Evolutionary conservation across 345 rosid species (phyloP).

Genomic region (Salix caprea): DNA sequence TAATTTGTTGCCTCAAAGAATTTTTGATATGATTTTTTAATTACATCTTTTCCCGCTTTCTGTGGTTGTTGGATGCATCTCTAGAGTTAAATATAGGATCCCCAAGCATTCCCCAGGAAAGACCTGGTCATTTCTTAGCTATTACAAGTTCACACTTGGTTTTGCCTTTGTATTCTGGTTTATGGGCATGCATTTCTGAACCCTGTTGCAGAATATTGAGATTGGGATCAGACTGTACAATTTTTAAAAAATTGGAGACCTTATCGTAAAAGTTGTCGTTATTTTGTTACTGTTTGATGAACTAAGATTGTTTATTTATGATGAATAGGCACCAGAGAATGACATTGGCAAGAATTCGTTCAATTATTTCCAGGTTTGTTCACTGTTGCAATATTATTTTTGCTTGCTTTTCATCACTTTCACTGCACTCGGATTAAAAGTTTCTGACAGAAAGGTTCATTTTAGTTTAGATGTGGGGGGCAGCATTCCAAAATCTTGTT

Average conservation of each 20-base stretch:
- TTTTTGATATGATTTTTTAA: background rate
- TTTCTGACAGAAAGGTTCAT: background rate
- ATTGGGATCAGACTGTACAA: background rate
- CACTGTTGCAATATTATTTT: background rate
- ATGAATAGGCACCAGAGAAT: constrained; percentile 67
- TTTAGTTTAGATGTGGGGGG: background rate
- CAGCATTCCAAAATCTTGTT: too few species aligned
- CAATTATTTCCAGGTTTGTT: constrained; percentile 85
- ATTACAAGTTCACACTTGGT: background rate
- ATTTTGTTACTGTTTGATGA: background rate
- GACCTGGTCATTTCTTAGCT: background rate
- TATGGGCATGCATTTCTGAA: background rate
- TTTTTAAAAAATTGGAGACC: background rate
- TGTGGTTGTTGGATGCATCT: background rate
- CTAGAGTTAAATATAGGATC: background rate
- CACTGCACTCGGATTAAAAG: background rate
- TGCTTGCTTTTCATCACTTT: background rate
- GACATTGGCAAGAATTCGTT: constrained; percentile 89
- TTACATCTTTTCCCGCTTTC: background rate
- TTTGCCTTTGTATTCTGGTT: background rate
- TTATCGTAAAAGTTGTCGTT: background rate
- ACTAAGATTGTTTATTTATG: background rate
- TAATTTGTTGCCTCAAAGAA: background rate
- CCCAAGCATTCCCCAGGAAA: background rate
- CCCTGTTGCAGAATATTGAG: background rate